These are phyloP conservation scores for Garcia nutans DNA, from an alignment of 345 rosid genomes.

Conservation along the genomic window DNA sequence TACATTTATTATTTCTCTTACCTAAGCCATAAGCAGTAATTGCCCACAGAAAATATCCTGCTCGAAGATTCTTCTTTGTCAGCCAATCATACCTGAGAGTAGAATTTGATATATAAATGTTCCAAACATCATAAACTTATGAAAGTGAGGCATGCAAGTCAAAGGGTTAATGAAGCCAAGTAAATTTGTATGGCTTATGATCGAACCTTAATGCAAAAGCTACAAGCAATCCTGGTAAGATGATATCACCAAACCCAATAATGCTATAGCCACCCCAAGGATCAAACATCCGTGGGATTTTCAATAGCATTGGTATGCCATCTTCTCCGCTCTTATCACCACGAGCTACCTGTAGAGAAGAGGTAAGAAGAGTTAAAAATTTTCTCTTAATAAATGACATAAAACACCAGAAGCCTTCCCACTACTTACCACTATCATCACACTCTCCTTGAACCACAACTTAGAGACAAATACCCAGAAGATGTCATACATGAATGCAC, in stretches of 20 bases:
- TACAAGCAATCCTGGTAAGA: conserved; percentile 89
- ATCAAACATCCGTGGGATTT: conserved; percentile 96
- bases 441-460: conserved; percentile 94
- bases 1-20: conserved; percentile 28
- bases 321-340: conserved; percentile 95
- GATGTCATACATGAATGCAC: conserved; percentile 93
- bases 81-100: conserved; percentile 85
- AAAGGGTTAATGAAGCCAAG: not conserved
- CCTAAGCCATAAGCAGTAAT: conserved; percentile 96
- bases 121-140: not conserved
- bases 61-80: conserved; percentile 63
- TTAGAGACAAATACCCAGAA: conserved; percentile 99
- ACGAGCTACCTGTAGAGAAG: conserved; percentile 76
- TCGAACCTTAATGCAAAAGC: conserved; percentile 83
- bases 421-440: conserved; percentile 93
- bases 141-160: not conserved
- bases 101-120: not conserved
- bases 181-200: conserved; percentile 2
- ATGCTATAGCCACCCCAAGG: conserved; percentile 99
- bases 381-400: not conserved
- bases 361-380: conserved; percentile 2
- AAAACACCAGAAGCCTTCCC: not conserved
- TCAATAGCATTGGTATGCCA: conserved; percentile 93
- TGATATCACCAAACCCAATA: conserved; percentile 97
- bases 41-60: conserved; percentile 88